Conservation (phyloP, 2,329 filamentous ascomycete species). For the Diaporthe capsici region DNA sequence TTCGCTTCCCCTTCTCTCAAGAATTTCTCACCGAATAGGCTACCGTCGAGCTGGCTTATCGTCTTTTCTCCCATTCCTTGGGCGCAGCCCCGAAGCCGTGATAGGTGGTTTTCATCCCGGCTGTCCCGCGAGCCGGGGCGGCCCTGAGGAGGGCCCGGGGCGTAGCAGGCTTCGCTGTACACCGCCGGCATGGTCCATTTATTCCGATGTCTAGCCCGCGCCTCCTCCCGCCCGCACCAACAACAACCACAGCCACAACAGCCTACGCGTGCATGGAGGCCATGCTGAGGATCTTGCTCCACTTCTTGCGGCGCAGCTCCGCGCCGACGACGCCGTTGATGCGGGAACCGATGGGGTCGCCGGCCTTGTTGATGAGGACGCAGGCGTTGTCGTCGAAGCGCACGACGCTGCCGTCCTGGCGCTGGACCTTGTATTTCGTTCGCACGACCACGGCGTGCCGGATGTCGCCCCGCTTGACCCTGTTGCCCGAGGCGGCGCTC, state of each 20-base stretch:
- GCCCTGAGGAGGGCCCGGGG: not conserved
- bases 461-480: conserved; percentile 96
- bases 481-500: conserved; percentile 83
- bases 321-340: conserved; percentile 92
- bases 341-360: conserved; percentile 93
- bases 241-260: not conserved
- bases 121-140: not conserved
- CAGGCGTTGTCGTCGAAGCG: conserved; percentile 98
- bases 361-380: conserved; percentile 95
- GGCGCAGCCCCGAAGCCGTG: not conserved
- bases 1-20: not conserved
- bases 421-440: conserved; percentile 87
- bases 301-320: conserved; percentile 92
- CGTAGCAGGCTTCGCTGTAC: not conserved
- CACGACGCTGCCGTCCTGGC: conserved; percentile 90
- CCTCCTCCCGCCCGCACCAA: too few relatives aligned
- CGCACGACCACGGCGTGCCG: conserved; percentile 96
- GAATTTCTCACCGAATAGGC: not conserved
- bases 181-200: not conserved
- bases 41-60: too few relatives aligned
- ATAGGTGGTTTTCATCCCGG: not conserved
- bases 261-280: conserved; percentile 77
- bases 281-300: conserved; percentile 98
- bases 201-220: too few relatives aligned
- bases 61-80: too few relatives aligned